Evolutionary conservation across 768 basidiomycete species (phyloP).

Genomic region (Lanmaoa rubissima): DNA sequence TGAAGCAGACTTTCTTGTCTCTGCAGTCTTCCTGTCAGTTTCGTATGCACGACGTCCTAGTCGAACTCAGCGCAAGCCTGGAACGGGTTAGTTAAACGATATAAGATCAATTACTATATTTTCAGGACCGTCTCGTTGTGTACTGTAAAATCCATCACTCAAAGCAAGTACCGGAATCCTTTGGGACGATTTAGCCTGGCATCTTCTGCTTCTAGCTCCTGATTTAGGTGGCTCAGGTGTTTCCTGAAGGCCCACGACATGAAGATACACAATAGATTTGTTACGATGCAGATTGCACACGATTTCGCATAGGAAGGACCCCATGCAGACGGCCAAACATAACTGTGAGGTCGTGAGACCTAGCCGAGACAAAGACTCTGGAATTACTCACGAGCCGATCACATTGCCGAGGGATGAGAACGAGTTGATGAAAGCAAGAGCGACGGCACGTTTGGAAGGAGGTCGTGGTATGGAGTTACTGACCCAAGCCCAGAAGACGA

Average conservation of each 20-base stretch:
- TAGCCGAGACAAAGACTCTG: not conserved
- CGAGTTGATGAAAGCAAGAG: slow-evolving; percentile 78
- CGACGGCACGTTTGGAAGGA: slow-evolving; percentile 85
- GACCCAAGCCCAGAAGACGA: slow-evolving; percentile 57
- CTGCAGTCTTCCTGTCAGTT: not conserved
- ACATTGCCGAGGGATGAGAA: slow-evolving; percentile 84
- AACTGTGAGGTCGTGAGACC: slow-evolving; percentile 36
- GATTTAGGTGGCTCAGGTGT: slow-evolving; percentile 44
- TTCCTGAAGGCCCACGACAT: slow-evolving; percentile 50
- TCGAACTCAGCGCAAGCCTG: not conserved
- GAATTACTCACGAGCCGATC: slow-evolving; percentile 64
- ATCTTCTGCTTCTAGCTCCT: slow-evolving; percentile 39
- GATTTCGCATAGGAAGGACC: slow-evolving; percentile 69
- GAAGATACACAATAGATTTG: slow-evolving; percentile 47
- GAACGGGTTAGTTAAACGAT: not conserved
- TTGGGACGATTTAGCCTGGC: slow-evolving; percentile 31
- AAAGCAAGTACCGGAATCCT: slow-evolving; percentile 50
- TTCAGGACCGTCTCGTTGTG: not conserved
- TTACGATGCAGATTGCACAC: slow-evolving; percentile 70
- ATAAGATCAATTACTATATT: not conserved
- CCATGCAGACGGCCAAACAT: slow-evolving; percentile 68
- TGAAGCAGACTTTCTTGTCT: not conserved
- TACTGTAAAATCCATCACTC: not conserved
- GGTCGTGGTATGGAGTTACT: slow-evolving; percentile 68
- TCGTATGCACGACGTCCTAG: not conserved